Percentiles rank a stretch among this genome's conserved stretches.
Conservation (phyloP, 2,329 filamentous ascomycete genomes). For the Moelleriella libera region DNA sequence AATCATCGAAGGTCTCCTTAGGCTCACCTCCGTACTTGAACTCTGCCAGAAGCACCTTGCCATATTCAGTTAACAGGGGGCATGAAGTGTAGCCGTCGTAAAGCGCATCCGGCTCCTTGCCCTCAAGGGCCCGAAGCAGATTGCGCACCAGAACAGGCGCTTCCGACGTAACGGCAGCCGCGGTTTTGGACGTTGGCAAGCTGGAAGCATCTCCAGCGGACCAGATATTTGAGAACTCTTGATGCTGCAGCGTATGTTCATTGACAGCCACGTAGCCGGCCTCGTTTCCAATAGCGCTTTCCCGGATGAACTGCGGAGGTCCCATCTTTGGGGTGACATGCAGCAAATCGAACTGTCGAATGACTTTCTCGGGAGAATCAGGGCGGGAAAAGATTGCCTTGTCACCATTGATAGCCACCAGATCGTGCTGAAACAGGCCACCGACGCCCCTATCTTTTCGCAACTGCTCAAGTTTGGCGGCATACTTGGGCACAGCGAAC, state of each 20-base stretch:
- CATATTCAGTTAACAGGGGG: constrained; percentile 39
- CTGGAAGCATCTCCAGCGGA: constrained; percentile 45
- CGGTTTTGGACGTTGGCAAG: constrained; percentile 42
- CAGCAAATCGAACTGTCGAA: constrained; percentile 35
- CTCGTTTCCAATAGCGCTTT: constrained; percentile 37
- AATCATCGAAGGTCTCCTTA: constrained; percentile 45
- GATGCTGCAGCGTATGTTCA: constrained; percentile 35
- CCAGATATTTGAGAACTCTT: constrained; percentile 42
- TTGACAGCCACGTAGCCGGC: constrained; percentile 45
- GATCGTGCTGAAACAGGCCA: constrained; percentile 43
- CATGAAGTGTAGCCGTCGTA: constrained; percentile 45
- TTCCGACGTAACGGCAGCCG: constrained; percentile 36
- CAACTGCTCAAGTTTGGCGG: constrained; percentile 35
- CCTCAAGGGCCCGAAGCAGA: constrained; percentile 28
- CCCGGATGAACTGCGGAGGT: constrained; percentile 36
- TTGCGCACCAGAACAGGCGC: constrained; percentile 36
- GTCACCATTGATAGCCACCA: constrained; percentile 37
- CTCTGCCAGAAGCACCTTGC: constrained; percentile 49
- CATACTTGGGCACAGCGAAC: constrained; percentile 49
- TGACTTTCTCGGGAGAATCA: constrained; percentile 27
- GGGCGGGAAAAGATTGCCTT: constrained; percentile 33
- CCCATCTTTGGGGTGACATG: constrained; percentile 47
- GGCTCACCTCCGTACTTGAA: constrained; percentile 51
- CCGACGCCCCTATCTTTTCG: constrained; percentile 40
- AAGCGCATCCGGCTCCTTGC: constrained; percentile 23